phyloP scores from a whole-genome alignment of 202 grass and related monocot genomes.

The Schoenoplectus tabernaemontani region DNA sequence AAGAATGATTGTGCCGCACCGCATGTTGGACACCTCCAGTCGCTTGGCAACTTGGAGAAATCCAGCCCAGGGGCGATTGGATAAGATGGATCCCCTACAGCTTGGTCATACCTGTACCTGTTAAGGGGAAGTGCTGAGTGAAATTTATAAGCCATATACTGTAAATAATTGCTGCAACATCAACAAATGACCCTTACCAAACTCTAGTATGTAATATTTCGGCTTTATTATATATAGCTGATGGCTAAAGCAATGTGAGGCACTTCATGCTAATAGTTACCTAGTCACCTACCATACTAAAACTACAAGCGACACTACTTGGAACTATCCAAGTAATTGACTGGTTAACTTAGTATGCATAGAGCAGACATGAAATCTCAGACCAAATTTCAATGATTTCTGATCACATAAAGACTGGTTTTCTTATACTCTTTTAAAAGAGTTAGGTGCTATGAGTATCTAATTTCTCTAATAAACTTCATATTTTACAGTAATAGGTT shows the following conservation, averaged over 20 bases:
- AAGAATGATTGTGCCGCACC: slow-evolving; percentile 88
- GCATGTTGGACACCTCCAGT: slow-evolving; percentile 91
- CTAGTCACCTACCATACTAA: background rate
- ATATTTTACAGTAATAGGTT: background rate
- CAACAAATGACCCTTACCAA: background rate
- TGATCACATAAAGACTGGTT: too few species aligned
- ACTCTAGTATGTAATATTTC: background rate
- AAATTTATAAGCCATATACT: background rate
- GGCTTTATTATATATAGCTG: background rate
- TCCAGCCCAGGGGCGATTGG: slow-evolving; percentile 67
- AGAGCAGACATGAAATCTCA: background rate
- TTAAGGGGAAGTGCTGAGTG: background rate
- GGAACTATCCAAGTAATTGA: too few species aligned
- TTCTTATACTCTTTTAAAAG: background rate
- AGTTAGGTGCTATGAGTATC: background rate
- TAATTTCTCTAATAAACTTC: background rate
- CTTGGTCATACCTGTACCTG: slow-evolving; percentile 60
- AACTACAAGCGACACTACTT: background rate
- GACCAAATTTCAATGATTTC: background rate
- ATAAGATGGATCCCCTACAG: slow-evolving; percentile 61
- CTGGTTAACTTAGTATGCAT: background rate
- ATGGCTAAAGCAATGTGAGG: background rate
- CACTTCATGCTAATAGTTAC: background rate
- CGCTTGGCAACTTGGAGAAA: slow-evolving; percentile 67
- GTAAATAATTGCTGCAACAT: background rate